phyloP scores from a whole-genome alignment of 306 rosid genomes.

The cucumber (Cucumis sativus) region Cucumber_9930_V3 NC_026660.2:1052501-1053000 shows the following conservation, averaged over 20 bases:
- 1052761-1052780: slow-evolving; percentile 1
- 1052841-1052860: too few species aligned
- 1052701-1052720: not conserved
- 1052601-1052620: too few species aligned
- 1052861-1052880: not conserved
- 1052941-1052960: not conserved
- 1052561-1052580: slow-evolving; percentile 33
- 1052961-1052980: not conserved
- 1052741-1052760: not conserved
- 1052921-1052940: not conserved
- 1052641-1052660: too few species aligned
- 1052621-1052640: too few species aligned
- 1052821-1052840: not conserved
- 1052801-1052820: not conserved
- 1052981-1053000: not conserved
- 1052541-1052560: slow-evolving; percentile 92
- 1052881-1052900: not conserved
- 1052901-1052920: not conserved
- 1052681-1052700: too few species aligned
- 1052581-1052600: slow-evolving; percentile 17
- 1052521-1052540: slow-evolving; percentile 96
- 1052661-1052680: too few species aligned
- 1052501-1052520: slow-evolving; percentile 62
- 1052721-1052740: not conserved
- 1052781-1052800: slow-evolving; percentile 1